Conservation (phyloP, 2,329 filamentous ascomycete species). For the Aspergillus transmontanensis region DNA sequence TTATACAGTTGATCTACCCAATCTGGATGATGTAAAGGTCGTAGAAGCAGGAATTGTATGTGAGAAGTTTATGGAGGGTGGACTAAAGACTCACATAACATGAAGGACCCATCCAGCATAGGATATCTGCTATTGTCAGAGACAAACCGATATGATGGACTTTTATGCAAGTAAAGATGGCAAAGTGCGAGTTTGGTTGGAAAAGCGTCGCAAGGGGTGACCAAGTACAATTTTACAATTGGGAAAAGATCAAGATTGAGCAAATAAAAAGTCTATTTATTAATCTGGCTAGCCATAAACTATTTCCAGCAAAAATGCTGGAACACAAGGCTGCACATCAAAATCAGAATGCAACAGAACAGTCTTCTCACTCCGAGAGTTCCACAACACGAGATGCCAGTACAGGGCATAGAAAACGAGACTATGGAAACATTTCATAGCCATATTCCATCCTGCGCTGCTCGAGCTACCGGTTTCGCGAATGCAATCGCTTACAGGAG, state of each 20-base stretch:
- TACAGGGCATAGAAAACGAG: slow-evolving; percentile 19
- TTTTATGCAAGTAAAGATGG: too few species aligned
- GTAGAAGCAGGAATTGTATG: too few species aligned
- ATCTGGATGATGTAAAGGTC: too few species aligned
- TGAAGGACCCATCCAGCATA: too few species aligned
- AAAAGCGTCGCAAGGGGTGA: too few species aligned
- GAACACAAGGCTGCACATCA: not conserved
- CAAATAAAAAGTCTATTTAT: not conserved
- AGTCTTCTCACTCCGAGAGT: slow-evolving; percentile 36
- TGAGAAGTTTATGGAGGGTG: too few species aligned
- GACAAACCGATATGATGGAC: too few species aligned
- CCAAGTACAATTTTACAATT: not conserved
- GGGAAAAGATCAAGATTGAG: not conserved
- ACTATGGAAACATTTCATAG: slow-evolving; percentile 3
- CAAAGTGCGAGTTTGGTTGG: too few species aligned
- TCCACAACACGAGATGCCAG: slow-evolving; percentile 31
- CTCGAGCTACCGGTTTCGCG: not conserved
- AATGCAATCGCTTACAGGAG: slow-evolving; percentile 35
- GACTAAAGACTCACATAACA: too few species aligned
- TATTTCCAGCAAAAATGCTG: not conserved
- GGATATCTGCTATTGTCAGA: too few species aligned
- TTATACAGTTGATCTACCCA: too few species aligned
- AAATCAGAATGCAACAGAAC: slow-evolving; percentile 20
- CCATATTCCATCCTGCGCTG: slow-evolving; percentile 20
- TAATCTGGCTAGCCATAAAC: not conserved